Evolutionary conservation across 352 stramenopile species (phyloP).

Genomic region (Phytophthora parvispora): DNA sequence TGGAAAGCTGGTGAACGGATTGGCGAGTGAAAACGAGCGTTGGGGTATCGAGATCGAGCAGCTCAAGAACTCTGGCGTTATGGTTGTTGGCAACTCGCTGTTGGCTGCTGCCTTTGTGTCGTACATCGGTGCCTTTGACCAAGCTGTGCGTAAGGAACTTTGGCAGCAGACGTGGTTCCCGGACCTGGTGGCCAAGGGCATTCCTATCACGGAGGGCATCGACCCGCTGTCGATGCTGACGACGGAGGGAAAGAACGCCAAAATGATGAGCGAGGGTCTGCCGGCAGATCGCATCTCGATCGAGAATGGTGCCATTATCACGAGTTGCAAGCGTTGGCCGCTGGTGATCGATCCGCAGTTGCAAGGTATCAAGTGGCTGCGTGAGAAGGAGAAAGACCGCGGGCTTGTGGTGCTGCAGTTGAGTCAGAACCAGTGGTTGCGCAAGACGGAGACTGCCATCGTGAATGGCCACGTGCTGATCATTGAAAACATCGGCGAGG

Average conservation of each 20-base stretch:
- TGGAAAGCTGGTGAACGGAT: slow-evolving; percentile 96
- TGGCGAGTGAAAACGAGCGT: slow-evolving; percentile 97
- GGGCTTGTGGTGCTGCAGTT: slow-evolving; percentile 95
- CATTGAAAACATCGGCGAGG: slow-evolving; percentile 98
- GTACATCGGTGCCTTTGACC: slow-evolving; percentile 98
- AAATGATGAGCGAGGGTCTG: slow-evolving; percentile 98
- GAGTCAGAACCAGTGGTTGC: slow-evolving; percentile 97
- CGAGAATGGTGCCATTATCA: slow-evolving; percentile 98
- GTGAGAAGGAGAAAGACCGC: slow-evolving; percentile 95
- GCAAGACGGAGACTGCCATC: slow-evolving; percentile 95
- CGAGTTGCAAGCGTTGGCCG: slow-evolving; percentile 98
- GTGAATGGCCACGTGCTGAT: slow-evolving; percentile 97
- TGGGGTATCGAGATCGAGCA: slow-evolving; percentile 98
- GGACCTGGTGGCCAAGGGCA: slow-evolving; percentile 92
- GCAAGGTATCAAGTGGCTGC: slow-evolving; percentile 99
- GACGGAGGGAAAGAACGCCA: slow-evolving; percentile 97
- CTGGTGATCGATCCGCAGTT: slow-evolving; percentile 98
- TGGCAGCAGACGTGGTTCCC: slow-evolving; percentile 89
- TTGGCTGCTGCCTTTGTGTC: slow-evolving; percentile 98
- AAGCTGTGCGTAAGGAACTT: slow-evolving; percentile 89
- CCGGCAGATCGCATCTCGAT: slow-evolving; percentile 98
- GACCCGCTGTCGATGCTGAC: slow-evolving; percentile 97
- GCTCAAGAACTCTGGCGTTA: slow-evolving; percentile 95
- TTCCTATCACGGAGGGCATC: slow-evolving; percentile 96
- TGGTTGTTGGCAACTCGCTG: slow-evolving; percentile 97